Base-by-base conservation (phyloP, 768 basidiomycete genomes). In the Boletellus ananas region DNA sequence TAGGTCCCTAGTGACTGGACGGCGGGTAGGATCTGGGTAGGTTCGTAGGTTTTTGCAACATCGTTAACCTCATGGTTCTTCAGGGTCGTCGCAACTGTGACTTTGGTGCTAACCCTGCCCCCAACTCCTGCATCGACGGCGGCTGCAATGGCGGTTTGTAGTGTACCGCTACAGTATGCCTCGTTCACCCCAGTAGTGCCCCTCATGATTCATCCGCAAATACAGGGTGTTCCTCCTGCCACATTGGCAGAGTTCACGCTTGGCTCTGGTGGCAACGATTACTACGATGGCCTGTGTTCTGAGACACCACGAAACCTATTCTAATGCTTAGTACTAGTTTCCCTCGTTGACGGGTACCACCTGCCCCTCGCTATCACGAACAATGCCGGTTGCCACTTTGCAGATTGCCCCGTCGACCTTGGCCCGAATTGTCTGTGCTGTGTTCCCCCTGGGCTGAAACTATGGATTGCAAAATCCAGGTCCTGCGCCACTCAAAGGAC, bases 181-280 rank as follows among this genome's bases (percentile, higher is more conserved):
- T 6, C 2, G 2, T 43, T 36, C 6, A 8, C 17, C 25, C 33
- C 17, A 17, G 14, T 23, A 17, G 14, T 23, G 35, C 25, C 13
- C 31, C 13, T 37, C 12, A 18, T 46, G 42, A 47, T 21, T 45
- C 17, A 47, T 33, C 7, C 54, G 17, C 43, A 10, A 17, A 35
- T 42, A 27, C 8, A 77, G 77, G 83, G 81, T 43, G 76, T 82
- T n/a, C 84, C 85, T 29, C 87, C 87, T 37, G 85, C 80, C 11
- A 76, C 79, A 4, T 69, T 87, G 34, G 86, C 85, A 1, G 84
- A 87, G 57, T 87, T 78, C 70, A 85, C 81, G n/a, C 65, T 87
- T 9, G 73, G 60, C 1, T 59, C 64, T 37, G 73, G 69, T 12
- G 73, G 70, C 41, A 21, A 36, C 1, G 85, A 87, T 54, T 82